Evolutionary conservation across 1,139 yeast species (phyloP).

Genomic region (Waltiozyma sp.): DNA sequence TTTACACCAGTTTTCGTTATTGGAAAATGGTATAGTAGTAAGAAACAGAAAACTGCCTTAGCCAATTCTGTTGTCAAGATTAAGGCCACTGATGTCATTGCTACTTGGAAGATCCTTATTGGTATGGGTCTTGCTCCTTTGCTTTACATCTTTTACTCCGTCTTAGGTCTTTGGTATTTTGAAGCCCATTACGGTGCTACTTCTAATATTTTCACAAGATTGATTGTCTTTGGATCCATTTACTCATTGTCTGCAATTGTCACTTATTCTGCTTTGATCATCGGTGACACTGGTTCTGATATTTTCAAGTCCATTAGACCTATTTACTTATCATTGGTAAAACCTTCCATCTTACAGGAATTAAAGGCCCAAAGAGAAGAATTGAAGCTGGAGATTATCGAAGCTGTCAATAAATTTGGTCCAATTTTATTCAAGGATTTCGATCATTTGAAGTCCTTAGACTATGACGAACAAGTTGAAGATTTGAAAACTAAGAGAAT

Average conservation of each 20-base stretch:
- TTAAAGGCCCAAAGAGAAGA: constrained; percentile 44
- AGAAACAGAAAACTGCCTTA: constrained; percentile 69
- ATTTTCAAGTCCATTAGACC: constrained; percentile 76
- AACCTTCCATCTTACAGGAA: constrained; percentile 40
- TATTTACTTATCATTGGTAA: constrained; percentile 58
- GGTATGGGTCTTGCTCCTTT: constrained; percentile 85
- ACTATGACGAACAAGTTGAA: constrained; percentile 38
- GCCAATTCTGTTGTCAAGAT: constrained; percentile 87
- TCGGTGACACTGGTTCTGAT: constrained; percentile 93
- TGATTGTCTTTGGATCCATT: constrained; percentile 20
- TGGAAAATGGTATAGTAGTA: constrained; percentile 59
- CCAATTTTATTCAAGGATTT: constrained; percentile 75
- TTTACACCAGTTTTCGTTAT: constrained; percentile 54
- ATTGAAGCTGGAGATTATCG: constrained; percentile 51
- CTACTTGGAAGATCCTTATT: constrained; percentile 91
- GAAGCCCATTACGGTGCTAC: constrained; percentile 11
- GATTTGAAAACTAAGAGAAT: constrained; percentile 44
- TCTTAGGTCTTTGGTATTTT: constrained; percentile 25
- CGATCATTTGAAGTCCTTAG: constrained; percentile 38
- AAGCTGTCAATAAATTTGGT: constrained; percentile 60
- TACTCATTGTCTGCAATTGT: constrained; percentile 42
- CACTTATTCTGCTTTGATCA: constrained; percentile 77
- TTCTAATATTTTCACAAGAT: constrained; percentile 16
- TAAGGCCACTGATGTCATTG: constrained; percentile 83
- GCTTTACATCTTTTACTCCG: constrained; percentile 69